Evolutionary conservation across 768 basidiomycete species (phyloP).

Genomic region (Leccinum arenicola): DNA sequence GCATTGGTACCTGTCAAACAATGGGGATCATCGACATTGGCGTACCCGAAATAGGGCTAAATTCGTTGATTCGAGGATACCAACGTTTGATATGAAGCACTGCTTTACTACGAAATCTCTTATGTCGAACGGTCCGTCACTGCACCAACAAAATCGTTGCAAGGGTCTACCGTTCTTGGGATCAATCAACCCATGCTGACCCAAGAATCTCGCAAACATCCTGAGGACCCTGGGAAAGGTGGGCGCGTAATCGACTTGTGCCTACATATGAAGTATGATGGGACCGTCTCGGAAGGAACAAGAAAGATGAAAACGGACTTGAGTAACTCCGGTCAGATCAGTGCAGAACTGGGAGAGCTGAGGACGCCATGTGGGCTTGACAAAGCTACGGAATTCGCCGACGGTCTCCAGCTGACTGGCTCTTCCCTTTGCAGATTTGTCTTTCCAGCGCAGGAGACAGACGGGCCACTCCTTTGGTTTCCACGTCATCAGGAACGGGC

Average conservation of each 20-base stretch:
- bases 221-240: conserved; percentile 67
- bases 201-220: conserved; percentile 64
- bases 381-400: conserved; percentile 85
- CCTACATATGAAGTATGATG: conserved; percentile 41
- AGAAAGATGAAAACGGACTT: conserved; percentile 52
- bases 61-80: conserved; percentile 21
- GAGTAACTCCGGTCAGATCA: conserved; percentile 85
- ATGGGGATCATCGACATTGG: conserved; percentile 6
- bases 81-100: conserved; percentile 80
- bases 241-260: conserved; percentile 77
- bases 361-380: conserved; percentile 85
- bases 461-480: conserved; percentile 84
- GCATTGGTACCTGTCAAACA: conserved; percentile 54
- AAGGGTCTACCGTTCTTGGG: conserved; percentile 51
- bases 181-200: conserved; percentile 68
- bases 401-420: conserved; percentile 63
- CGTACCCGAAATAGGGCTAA: conserved; percentile 5
- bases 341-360: conserved; percentile 81
- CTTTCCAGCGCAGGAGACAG: conserved; percentile 80
- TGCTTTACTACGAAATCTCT: conserved; percentile 87
- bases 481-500: conserved; percentile 6
- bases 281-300: not conserved
- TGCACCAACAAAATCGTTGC: conserved; percentile 76
- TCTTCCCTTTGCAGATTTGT: conserved; percentile 47
- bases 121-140: conserved; percentile 80